Base-by-base conservation (phyloP, 1,139 yeast genomes). In the Scheffersomyces quercinus region DNA sequence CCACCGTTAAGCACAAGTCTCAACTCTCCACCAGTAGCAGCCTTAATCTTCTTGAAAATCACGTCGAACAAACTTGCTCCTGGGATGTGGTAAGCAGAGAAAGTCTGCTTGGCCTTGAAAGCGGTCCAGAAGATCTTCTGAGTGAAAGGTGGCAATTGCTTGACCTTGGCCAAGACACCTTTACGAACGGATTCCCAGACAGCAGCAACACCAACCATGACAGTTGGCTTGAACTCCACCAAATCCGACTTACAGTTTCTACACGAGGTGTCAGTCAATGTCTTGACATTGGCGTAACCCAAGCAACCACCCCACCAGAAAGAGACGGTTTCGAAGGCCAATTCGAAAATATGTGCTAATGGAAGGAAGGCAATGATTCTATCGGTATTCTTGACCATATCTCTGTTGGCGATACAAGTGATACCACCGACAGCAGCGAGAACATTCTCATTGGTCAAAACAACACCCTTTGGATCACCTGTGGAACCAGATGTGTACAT, bases 401-500 rank as follows among this genome's bases (percentile, higher is more conserved):
- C 72, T 54, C 81, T 72, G 42, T 77, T 75, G 43, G 90, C 83
- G 55, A 81, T 80, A 41, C 81, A 73, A 30, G 87, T 69, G 45
- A 88, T 82, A 67, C 99, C 99, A 46, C 85, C 95, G 37, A 88
- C 65, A 57, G 96, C 96, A 11, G 96, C 86, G 42, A 90, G 67
- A 38, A 93, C 77, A 63, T 90, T 90, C 45, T 71, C 74, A 60
- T 93, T 95, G 41, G 83, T 77, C 54, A 95, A 73, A 30, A 88
- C 90, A 36, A 93, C 99, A 68, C 99, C 99, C 75, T 93, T 93
- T 59, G 99, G 99, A 50, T 84, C 83, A 58, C 99, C 99, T 13
- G 99, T 91, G 13, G 98, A 90, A 41, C 99, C 99, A 0, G 98
- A 91, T 24, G 99, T 93, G 76, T 93, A 93, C 98, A 95, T 93